Evolutionary conservation across 164 flowering plant species (phyloP).

Genomic region (Warburgia ugandensis): DNA sequence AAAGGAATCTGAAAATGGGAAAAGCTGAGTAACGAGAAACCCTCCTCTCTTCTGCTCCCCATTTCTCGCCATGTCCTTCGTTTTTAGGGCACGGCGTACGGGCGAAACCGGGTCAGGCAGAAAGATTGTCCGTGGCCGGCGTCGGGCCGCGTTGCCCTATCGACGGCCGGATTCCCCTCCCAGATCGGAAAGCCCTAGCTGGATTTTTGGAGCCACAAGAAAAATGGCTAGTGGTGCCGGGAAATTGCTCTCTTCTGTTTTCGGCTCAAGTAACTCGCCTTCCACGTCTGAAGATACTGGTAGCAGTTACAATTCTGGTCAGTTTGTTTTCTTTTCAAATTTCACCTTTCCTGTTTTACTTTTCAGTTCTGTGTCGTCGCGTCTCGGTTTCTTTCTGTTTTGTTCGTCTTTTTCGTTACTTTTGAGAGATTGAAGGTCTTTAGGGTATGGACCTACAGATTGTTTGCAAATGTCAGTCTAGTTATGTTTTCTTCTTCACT

Average conservation of each 20-base stretch:
- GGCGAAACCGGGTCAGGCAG: conserved; percentile 1
- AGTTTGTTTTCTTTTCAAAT: not conserved
- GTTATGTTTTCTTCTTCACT: too few relatives aligned
- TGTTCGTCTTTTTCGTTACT: too few relatives aligned
- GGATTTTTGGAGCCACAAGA: conserved; percentile 1
- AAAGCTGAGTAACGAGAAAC: too few relatives aligned
- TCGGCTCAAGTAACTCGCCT: not conserved
- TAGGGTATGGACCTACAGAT: too few relatives aligned
- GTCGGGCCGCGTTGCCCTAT: not conserved
- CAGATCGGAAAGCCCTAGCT: conserved; percentile 2
- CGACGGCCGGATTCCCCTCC: conserved; percentile 4
- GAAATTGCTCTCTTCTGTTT: not conserved
- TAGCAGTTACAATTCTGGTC: not conserved
- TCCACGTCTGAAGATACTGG: not conserved
- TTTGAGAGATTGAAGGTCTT: too few relatives aligned
- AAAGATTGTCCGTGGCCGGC: conserved; percentile 3
- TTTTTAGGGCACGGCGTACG: not conserved
- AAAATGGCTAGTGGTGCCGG: conserved; percentile 1
- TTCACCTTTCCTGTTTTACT: too few relatives aligned
- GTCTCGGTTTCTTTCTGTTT: too few relatives aligned
- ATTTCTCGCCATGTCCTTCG: conserved; percentile 1
- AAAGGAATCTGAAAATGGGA: too few relatives aligned
- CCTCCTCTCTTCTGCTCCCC: not conserved
- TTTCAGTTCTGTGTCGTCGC: too few relatives aligned
- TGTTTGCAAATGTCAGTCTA: too few relatives aligned